Conservation (phyloP, 306 rosid species). For the Ormosia semicastrata region DNA sequence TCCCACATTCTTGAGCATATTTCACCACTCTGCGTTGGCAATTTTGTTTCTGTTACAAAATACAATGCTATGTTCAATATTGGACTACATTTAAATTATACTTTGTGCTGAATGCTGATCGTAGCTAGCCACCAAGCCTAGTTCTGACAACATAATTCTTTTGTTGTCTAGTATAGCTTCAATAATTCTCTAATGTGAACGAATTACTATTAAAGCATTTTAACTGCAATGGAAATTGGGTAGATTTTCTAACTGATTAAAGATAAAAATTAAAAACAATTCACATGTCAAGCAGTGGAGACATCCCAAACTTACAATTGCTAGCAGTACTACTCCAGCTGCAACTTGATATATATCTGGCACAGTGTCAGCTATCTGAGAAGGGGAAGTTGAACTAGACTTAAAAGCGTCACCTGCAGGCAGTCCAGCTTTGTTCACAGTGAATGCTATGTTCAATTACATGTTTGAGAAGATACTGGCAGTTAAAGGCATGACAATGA, state of each 20-base stretch:
- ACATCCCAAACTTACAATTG: neutral
- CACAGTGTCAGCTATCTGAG: neutral
- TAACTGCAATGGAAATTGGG: neutral
- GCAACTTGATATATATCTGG: neutral
- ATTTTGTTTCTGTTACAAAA: neutral
- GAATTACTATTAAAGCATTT: neutral
- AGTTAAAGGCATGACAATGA: neutral
- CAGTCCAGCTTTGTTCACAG: neutral
- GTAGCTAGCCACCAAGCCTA: neutral
- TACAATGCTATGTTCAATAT: neutral
- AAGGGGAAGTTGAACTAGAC: too few species aligned
- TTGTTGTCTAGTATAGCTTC: neutral
- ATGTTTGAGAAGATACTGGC: neutral
- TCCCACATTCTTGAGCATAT: too few species aligned
- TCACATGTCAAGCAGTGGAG: neutral
- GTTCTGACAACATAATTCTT: neutral
- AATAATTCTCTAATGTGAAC: neutral
- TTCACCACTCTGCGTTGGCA: neutral
- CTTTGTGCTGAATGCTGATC: neutral
- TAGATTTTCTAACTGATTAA: neutral
- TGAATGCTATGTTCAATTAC: neutral
- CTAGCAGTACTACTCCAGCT: neutral
- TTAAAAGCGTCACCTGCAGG: neutral
- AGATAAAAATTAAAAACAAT: neutral
- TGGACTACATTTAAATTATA: neutral